Evolutionary conservation across 1,284 basidiomycete genomes (phyloP), one percentile per base, ranked within the genome.

Genomic region (Boletus hoseneyae): DNA sequence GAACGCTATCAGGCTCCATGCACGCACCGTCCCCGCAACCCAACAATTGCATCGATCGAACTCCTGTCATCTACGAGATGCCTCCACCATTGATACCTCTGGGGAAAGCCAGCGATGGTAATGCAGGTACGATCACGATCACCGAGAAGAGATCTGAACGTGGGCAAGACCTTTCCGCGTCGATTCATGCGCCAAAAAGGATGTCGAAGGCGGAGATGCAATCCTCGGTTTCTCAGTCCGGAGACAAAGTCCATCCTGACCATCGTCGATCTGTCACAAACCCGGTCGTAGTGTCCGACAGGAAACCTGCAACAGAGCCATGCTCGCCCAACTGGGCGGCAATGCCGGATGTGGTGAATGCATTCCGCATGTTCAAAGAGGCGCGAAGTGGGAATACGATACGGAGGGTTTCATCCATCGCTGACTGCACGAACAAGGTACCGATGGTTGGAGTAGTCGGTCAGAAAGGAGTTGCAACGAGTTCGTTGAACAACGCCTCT

Each of bases 321-420:
- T 21, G 5, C 23, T 6, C 44, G 3, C 55, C 60, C 8, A 44
- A 59, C 37, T 63, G 58, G 58, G 16, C 48, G 27, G 50, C 58
- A 11, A 56, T 63, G 46, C 55, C 55, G 36, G 57, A 51, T 6
- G 60, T 58, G 27, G 49, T 62, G 11, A 48, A 58, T 23, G 51
- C 50, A 25, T 58, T 56, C 18, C 49, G 46, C 9, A 56, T 42
- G 33, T 58, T 62, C 38, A 58, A 52, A 47, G 41, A 45, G n/a
- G 44, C 33, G 2, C 21, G 50, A 3, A 25, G 23, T 25, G 6
- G 23, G 7, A 7, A 25, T 6, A 30, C n/a, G 13, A 29, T 42
- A 25, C 57, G 41, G 11, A 46, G 30, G 10, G 39, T 32, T 23
- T 45, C 58, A 13, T 50, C 60, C 30, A 21, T 50, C 5, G 21